These are phyloP conservation scores for Primulina eburnea DNA, from an alignment of 257 asterid genomes.

Conservation along the genomic window DNA sequence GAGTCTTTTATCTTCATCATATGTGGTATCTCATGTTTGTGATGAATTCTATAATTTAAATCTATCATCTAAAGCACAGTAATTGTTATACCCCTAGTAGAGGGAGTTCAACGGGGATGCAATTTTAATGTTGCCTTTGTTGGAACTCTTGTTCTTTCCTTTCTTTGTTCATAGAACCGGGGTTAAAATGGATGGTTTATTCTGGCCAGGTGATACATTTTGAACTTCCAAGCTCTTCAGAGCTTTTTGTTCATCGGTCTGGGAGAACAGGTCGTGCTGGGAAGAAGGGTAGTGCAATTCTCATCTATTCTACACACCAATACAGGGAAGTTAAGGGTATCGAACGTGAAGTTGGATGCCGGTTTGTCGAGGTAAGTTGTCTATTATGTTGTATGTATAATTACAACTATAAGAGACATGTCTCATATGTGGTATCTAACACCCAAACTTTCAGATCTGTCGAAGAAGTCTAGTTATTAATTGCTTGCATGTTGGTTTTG, in stretches of 20 bases:
- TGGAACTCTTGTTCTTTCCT: constrained; percentile 9
- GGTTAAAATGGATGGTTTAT: constrained; percentile 10
- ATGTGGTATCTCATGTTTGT: constrained; percentile 4
- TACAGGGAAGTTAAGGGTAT: constrained; percentile 63
- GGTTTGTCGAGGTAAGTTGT: constrained; percentile 60
- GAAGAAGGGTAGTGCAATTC: constrained; percentile 84
- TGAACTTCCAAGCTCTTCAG: constrained; percentile 85
- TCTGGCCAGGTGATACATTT: constrained; percentile 77
- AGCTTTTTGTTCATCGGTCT: constrained; percentile 88
- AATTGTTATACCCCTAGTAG: constrained; percentile 8
- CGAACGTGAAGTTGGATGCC: constrained; percentile 90
- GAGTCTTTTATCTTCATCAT: background rate
- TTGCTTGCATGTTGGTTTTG: background rate
- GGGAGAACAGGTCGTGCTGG: constrained; percentile 99
- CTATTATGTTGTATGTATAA: background rate
- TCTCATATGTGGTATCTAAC: constrained; percentile 1
- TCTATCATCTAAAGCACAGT: background rate
- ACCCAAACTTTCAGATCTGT: background rate
- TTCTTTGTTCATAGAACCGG: background rate
- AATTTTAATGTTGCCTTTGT: constrained; percentile 5
- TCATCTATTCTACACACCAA: constrained; percentile 66
- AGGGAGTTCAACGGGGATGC: background rate
- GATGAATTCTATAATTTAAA: constrained; percentile 1
- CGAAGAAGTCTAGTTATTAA: background rate
- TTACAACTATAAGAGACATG: background rate